Conservation (phyloP, 495 filamentous ascomycete genomes). For the Penicillium bovifimosum region DNA sequence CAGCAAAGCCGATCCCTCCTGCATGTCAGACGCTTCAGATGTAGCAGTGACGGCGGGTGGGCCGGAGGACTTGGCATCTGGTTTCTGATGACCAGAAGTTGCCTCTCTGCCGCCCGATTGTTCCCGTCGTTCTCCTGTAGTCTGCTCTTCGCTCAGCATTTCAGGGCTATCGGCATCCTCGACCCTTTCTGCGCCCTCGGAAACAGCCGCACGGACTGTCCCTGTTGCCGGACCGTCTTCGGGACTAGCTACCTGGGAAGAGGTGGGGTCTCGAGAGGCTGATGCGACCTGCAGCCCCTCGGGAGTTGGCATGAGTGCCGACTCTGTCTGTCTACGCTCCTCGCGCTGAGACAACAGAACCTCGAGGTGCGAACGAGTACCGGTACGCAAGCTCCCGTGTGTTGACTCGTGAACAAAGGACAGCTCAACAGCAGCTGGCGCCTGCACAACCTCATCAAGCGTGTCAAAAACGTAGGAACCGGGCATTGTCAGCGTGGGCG, state of each 20-base stretch:
- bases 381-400: neutral
- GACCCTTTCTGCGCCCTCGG: neutral
- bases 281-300: neutral
- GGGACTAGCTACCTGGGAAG: neutral
- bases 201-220: slow-evolving; percentile 1
- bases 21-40: neutral
- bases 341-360: neutral
- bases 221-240: neutral
- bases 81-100: neutral
- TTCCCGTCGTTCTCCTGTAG: neutral
- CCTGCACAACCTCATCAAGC: neutral
- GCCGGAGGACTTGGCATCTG: neutral
- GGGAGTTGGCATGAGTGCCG: neutral
- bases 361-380: neutral
- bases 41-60: neutral
- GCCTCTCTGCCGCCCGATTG: neutral
- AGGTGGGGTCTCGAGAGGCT: neutral
- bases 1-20: neutral
- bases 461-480: neutral
- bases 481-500: neutral
- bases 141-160: neutral
- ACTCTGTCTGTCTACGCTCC: neutral
- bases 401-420: neutral
- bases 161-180: neutral
- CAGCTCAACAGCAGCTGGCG: neutral